These are phyloP conservation scores for Aspergillus pseudoterreus DNA, from an alignment of 2,329 filamentous ascomycete species.

Conservation along the genomic window DNA sequence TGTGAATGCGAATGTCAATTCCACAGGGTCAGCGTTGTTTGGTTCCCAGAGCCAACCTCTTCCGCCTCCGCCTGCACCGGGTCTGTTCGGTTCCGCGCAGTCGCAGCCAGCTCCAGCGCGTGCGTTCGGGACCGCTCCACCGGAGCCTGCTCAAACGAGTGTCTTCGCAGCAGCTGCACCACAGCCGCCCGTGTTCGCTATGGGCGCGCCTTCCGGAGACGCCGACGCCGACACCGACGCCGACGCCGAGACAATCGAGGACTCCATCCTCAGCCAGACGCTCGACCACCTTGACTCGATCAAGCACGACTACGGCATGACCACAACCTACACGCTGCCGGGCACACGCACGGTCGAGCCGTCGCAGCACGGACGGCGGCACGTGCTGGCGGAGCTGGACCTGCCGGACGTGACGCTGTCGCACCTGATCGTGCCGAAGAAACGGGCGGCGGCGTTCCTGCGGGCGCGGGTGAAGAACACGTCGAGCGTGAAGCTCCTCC, in stretches of 20 bases:
- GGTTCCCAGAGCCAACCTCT: too few species aligned
- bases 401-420: slow-evolving; percentile 32
- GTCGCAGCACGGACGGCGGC: slow-evolving; percentile 31
- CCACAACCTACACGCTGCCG: slow-evolving; percentile 40
- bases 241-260: not conserved
- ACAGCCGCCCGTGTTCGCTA: not conserved
- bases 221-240: not conserved
- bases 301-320: slow-evolving; percentile 40
- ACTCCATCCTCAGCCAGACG: not conserved
- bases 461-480: slow-evolving; percentile 39
- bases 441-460: slow-evolving; percentile 38
- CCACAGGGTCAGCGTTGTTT: too few species aligned
- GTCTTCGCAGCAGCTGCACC: not conserved
- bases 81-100: not conserved
- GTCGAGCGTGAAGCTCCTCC: slow-evolving; percentile 27
- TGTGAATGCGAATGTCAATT: not conserved
- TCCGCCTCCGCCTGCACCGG: not conserved
- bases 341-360: slow-evolving; percentile 35
- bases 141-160: not conserved
- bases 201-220: not conserved
- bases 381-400: slow-evolving; percentile 37
- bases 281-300: slow-evolving; percentile 29
- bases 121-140: not conserved
- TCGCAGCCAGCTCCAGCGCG: not conserved
- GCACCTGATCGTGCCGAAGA: slow-evolving; percentile 39